Evolutionary conservation across 1,284 basidiomycete species (phyloP).

Genomic region (Moniliophthora roreri): DNA sequence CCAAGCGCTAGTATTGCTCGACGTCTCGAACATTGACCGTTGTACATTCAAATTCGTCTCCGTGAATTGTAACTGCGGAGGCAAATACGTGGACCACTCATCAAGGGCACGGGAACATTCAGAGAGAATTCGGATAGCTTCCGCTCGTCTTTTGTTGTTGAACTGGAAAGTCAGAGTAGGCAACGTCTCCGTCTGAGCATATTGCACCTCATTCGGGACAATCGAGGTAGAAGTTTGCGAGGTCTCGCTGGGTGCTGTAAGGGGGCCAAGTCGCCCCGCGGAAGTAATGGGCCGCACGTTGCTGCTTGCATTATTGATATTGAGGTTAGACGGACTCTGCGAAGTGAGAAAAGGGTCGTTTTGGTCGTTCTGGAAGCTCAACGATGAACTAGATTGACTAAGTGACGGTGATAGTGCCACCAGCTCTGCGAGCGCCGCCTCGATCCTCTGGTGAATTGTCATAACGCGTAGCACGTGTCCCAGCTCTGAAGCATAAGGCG

Average conservation of each 20-base stretch:
- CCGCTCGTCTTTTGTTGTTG: background rate
- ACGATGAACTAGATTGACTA: background rate
- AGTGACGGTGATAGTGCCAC: background rate
- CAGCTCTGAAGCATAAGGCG: conserved; percentile 63
- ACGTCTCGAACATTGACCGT: conserved; percentile 72
- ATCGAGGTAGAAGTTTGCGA: too few relatives aligned
- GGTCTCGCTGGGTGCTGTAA: too few relatives aligned
- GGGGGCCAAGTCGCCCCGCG: too few relatives aligned
- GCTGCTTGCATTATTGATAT: too few relatives aligned
- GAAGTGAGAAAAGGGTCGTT: background rate
- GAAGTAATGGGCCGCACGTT: too few relatives aligned
- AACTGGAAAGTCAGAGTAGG: background rate
- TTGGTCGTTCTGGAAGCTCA: background rate
- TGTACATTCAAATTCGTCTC: conserved; percentile 68
- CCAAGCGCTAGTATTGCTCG: conserved; percentile 75
- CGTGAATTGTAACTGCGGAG: conserved; percentile 66
- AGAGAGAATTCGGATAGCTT: background rate
- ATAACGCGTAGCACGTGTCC: conserved; percentile 70
- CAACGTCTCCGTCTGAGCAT: background rate
- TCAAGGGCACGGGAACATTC: conserved; percentile 25
- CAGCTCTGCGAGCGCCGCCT: background rate
- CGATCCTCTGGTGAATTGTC: conserved; percentile 22
- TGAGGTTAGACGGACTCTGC: too few relatives aligned
- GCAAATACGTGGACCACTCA: conserved; percentile 65
- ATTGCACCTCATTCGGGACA: too few relatives aligned